phyloP scores from a whole-genome alignment of 805 yeast genomes.

The Metschnikowia henanensis region DNA sequence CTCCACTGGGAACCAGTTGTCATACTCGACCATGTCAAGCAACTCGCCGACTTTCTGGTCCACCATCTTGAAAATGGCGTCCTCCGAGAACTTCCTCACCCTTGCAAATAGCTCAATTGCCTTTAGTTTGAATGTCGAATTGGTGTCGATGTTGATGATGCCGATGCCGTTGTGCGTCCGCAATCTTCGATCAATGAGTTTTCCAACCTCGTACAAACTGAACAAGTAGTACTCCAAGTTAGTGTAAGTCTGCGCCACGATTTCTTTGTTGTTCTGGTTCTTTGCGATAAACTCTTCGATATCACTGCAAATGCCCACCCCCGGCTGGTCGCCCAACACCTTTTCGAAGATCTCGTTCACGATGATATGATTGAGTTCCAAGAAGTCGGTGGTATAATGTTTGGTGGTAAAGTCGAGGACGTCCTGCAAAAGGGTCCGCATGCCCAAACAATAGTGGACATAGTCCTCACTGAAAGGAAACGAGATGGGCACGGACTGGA shows the following conservation, averaged over 20 bases:
- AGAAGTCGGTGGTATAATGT: constrained; percentile 62
- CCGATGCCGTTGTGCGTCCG: constrained; percentile 40
- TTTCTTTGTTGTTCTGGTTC: constrained; percentile 79
- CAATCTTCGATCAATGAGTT: constrained; percentile 37
- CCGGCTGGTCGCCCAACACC: constrained; percentile 51
- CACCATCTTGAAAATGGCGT: constrained; percentile 76
- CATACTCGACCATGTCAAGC: constrained; percentile 75
- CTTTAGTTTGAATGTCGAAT: constrained; percentile 39
- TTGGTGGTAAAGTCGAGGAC: constrained; percentile 64
- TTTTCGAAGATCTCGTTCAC: constrained; percentile 63
- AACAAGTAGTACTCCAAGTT: constrained; percentile 83
- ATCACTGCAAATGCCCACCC: constrained; percentile 58
- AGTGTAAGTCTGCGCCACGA: constrained; percentile 83
- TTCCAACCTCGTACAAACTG: constrained; percentile 71
- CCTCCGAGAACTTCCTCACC: constrained; percentile 73
- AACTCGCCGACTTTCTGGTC: constrained; percentile 79
- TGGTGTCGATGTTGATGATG: constrained; percentile 39
- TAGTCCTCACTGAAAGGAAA: constrained; percentile 86
- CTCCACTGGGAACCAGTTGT: constrained; percentile 70
- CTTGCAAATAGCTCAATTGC: constrained; percentile 56
- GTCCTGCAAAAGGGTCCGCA: constrained; percentile 63
- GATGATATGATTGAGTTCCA: constrained; percentile 56
- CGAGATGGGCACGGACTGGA: constrained; percentile 57
- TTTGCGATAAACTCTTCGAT: constrained; percentile 59
- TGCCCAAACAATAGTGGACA: constrained; percentile 79